phyloP scores from a whole-genome alignment of 2,329 filamentous ascomycete genomes.

The Didymella lethalis region DNA sequence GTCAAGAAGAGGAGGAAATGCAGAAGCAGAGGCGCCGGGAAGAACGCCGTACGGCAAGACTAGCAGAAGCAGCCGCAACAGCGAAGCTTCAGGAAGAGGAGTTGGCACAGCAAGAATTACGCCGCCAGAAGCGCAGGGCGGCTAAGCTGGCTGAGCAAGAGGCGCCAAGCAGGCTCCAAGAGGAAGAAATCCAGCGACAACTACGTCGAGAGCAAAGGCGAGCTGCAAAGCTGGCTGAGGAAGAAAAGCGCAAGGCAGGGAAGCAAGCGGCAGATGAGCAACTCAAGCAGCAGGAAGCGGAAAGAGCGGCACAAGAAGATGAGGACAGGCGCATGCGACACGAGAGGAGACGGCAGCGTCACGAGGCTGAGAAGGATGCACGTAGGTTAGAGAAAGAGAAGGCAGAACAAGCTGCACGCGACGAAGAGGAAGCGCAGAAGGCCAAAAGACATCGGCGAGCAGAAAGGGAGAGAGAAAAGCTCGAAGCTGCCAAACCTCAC shows the following conservation, averaged over 20 bases:
- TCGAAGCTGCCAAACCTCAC: slow-evolving; percentile 22
- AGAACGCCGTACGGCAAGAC: slow-evolving; percentile 36
- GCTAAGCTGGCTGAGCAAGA: slow-evolving; percentile 37
- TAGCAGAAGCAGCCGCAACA: slow-evolving; percentile 35
- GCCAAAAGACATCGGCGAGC: slow-evolving; percentile 37
- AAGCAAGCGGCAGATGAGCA: slow-evolving; percentile 33
- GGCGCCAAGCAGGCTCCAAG: slow-evolving; percentile 27
- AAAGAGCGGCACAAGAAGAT: slow-evolving; percentile 33
- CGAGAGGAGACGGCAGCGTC: slow-evolving; percentile 33
- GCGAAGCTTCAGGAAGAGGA: slow-evolving; percentile 33
- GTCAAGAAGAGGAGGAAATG: slow-evolving; percentile 36
- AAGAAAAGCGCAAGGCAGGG: slow-evolving; percentile 34
- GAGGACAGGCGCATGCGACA: slow-evolving; percentile 42
- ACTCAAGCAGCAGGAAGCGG: slow-evolving; percentile 30
- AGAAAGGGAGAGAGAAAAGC: slow-evolving; percentile 39
- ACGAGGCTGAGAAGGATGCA: slow-evolving; percentile 37
- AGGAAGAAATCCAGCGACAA: slow-evolving; percentile 33
- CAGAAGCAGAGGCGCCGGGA: slow-evolving; percentile 39
- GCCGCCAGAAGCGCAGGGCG: slow-evolving; percentile 39
- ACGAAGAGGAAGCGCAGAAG: slow-evolving; percentile 37
- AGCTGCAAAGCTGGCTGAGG: slow-evolving; percentile 36
- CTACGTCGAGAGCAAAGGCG: slow-evolving; percentile 41
- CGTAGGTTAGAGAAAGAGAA: slow-evolving; percentile 12
- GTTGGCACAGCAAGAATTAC: slow-evolving; percentile 21
- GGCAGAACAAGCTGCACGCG: slow-evolving; percentile 13